Conservation (phyloP, 257 asterid genomes). For the Scutellaria minor region DNA sequence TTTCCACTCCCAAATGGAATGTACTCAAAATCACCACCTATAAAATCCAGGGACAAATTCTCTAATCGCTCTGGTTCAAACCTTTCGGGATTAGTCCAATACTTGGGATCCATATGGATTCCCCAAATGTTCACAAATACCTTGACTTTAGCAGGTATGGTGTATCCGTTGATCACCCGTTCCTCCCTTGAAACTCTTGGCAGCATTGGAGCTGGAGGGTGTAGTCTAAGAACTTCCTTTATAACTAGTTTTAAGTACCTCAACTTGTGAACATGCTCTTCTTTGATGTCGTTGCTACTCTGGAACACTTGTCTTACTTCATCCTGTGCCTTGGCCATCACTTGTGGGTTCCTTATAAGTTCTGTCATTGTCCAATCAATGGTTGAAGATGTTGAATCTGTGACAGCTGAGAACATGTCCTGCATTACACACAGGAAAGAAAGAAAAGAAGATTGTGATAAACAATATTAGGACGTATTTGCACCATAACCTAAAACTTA, state of each 20-base stretch:
- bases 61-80: slow-evolving; percentile 35
- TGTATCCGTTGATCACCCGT: slow-evolving; percentile 24
- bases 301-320: slow-evolving; percentile 1
- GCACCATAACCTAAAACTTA: too few relatives aligned
- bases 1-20: slow-evolving; percentile 48
- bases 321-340: slow-evolving; percentile 15
- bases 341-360: slow-evolving; percentile 20
- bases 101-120: slow-evolving; percentile 39
- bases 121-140: slow-evolving; percentile 45
- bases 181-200: slow-evolving; percentile 31
- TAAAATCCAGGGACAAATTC: slow-evolving; percentile 25
- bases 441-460: too few relatives aligned
- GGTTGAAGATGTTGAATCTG: slow-evolving; percentile 29
- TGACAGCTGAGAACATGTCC: slow-evolving; percentile 32
- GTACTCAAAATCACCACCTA: slow-evolving; percentile 32
- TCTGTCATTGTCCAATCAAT: slow-evolving; percentile 46
- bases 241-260: slow-evolving; percentile 38
- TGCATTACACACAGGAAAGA: neutral
- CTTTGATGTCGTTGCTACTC: slow-evolving; percentile 5
- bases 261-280: slow-evolving; percentile 22
- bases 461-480: too few relatives aligned
- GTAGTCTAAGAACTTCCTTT: slow-evolving; percentile 31
- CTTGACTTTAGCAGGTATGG: slow-evolving; percentile 31
- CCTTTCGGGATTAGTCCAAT: slow-evolving; percentile 41
- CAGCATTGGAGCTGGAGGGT: slow-evolving; percentile 31